Base-by-base conservation (phyloP, 2,329 filamentous ascomycete species). In the Fonsecaea pedrosoi region DNA sequence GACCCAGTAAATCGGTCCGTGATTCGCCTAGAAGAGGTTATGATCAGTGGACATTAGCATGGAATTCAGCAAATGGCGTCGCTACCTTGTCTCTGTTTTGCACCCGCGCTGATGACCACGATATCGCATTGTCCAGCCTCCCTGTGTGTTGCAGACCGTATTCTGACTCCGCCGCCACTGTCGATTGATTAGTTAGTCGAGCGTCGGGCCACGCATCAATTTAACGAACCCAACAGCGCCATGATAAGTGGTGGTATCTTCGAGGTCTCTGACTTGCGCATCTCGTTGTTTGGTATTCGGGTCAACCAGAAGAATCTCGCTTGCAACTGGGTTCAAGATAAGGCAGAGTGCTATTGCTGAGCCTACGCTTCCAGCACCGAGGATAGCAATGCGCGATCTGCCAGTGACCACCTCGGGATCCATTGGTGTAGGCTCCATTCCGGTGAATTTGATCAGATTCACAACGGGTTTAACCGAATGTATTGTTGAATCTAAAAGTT, bases 81-180 rank as follows among this genome's bases (percentile, higher is more conserved):
- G 80, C 25, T 18, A 65, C 68, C 68, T 78, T 65, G 75, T 71
- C 69, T 80, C 74, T 83, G 81, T 72, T 82, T 85, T n/a, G 83
- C 82, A 38, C 84, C 85, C 0, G 84, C 83, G 0, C 84, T 85
- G 58, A 86, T 81, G 55, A 87, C 79, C 6, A 86, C 79, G 35
- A 87, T 82, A 71, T 86, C 84, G 54, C 82, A 82, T 72, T 84
- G 81, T n/a, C 80, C 78, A 1, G 84, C 84, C 69, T 86, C 84
- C 53, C 69, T 66, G 25, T 70, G 68, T 7, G 62, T 70, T 63
- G 54, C 68, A 7, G 37, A 40, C 18, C 68, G 65, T 21, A 70
- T 62, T 21, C 68, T 62, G 9, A 70, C 68, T 8, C 65, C 68
- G 18, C 68, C 65, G 21, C 65, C 65, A 8, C 68, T 70, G 37